Evolutionary conservation across 1,284 basidiomycete genomes (phyloP), one percentile per base, ranked within the genome.

Genomic region (Ustilago xerochloae): DNA sequence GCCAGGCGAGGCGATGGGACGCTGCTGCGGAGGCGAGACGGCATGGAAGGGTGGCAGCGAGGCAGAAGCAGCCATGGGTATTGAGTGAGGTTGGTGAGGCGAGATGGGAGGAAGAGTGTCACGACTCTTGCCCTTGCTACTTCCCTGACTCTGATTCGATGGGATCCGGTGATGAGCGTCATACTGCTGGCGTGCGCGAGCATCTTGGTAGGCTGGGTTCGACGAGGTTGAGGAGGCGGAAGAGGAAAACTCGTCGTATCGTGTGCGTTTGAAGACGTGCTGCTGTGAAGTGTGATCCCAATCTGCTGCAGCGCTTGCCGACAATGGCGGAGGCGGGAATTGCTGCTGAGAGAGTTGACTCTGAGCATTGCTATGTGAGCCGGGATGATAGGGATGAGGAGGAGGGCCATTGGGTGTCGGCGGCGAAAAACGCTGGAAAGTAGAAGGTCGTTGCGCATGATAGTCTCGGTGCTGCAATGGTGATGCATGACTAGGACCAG

Each of bases 221-320:
- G 64, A 63, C 13, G 61, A 41, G 8, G 56, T 59, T 16, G 60
- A 67, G 1, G 63, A 65, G 5, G 70, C 32, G 0, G 69, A 59
- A 0, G 61, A 61, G 0, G 64, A 38, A 16, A 57, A 38, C 38
- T 67, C 70, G 15, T 73, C 70, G 53, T 73, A 67, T 2, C 64
- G 30, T 4, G 60, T 33, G 18, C 70, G 70, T 20, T 73, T 73
- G 53, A 29, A 67, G 16, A 63, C 52, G n/a, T 67, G 69, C 64
- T 67, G 69, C 29, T 66, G 55, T 43, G 68, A 61, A 15, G 63
- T 52, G 24, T 63, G 59, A n/a, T 67, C 69, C 69, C 69, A 65
- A 5, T 69, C 69, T 5, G 63, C 69, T 15, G 69, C 63, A 47
- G 63, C 63, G 28, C 47, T 63, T 5, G 66, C 61, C 0, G 66